phyloP scores from a whole-genome alignment of 768 basidiomycete species.

The Mycena belliarum region DNA sequence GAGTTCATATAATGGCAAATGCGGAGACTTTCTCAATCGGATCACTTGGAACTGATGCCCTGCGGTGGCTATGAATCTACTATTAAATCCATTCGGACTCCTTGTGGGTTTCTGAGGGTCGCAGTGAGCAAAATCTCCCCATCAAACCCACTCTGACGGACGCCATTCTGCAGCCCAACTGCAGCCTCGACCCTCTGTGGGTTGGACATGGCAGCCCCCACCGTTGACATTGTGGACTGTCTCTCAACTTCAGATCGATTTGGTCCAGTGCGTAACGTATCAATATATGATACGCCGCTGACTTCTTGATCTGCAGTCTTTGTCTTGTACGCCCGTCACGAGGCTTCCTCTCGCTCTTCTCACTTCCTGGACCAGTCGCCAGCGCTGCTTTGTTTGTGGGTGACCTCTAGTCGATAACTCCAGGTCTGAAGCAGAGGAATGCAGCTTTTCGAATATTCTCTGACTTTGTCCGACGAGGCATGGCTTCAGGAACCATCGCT shows the following conservation, averaged over 20 bases:
- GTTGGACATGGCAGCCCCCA: not conserved
- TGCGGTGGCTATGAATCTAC: too few relatives aligned
- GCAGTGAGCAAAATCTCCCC: too few relatives aligned
- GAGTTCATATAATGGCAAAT: too few relatives aligned
- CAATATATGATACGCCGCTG: not conserved
- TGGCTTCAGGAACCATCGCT: not conserved
- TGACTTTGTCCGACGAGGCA: slow-evolving; percentile 15
- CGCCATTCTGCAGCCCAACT: not conserved
- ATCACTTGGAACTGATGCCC: too few relatives aligned
- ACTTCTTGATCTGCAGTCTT: not conserved
- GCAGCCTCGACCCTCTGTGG: not conserved
- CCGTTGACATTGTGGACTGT: not conserved
- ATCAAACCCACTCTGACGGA: not conserved
- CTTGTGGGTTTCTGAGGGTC: too few relatives aligned
- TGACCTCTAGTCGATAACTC: not conserved
- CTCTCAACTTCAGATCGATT: not conserved
- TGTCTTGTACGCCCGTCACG: slow-evolving; percentile 2
- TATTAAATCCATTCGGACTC: too few relatives aligned
- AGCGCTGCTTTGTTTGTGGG: slow-evolving; percentile 16
- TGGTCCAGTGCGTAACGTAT: not conserved
- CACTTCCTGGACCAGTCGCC: not conserved
- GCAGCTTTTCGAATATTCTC: slow-evolving; percentile 10
- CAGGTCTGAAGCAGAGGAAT: not conserved
- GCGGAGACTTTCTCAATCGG: too few relatives aligned
- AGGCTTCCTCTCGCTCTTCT: not conserved